These are phyloP conservation scores for Avena sativa DNA, from an alignment of 176 grass and related monocot genomes.

Conservation along the genomic window DNA sequence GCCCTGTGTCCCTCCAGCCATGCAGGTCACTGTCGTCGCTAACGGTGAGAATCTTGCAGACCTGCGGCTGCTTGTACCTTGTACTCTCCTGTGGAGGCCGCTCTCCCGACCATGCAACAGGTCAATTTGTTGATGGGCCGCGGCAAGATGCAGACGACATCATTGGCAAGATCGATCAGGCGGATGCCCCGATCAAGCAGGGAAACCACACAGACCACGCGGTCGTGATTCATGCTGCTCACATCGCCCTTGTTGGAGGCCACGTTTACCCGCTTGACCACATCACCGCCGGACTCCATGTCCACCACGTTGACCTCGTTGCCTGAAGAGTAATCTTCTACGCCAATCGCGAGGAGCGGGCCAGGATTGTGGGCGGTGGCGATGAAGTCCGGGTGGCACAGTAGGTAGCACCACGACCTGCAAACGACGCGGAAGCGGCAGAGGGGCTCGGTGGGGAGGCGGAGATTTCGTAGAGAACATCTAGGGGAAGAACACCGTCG, in stretches of 20 bases:
- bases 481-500: background rate
- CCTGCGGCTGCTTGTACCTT: background rate
- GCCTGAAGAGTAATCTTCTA: background rate
- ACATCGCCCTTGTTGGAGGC: too few relatives aligned
- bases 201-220: background rate
- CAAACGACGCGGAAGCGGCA: background rate
- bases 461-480: background rate
- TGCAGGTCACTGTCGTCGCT: background rate
- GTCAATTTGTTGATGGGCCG: background rate
- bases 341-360: background rate
- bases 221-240: background rate
- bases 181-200: background rate
- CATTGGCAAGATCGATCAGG: background rate
- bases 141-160: too few relatives aligned
- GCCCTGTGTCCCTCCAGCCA: background rate
- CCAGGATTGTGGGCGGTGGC: background rate
- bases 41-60: background rate
- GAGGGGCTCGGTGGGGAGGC: background rate
- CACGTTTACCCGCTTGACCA: background rate
- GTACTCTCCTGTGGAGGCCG: background rate
- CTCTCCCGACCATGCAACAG: background rate
- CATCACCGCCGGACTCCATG: background rate
- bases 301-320: background rate
- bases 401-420: background rate
- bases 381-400: background rate